Base-by-base conservation (phyloP, 208 protist genomes). In the Leishmania arabica region DNA sequence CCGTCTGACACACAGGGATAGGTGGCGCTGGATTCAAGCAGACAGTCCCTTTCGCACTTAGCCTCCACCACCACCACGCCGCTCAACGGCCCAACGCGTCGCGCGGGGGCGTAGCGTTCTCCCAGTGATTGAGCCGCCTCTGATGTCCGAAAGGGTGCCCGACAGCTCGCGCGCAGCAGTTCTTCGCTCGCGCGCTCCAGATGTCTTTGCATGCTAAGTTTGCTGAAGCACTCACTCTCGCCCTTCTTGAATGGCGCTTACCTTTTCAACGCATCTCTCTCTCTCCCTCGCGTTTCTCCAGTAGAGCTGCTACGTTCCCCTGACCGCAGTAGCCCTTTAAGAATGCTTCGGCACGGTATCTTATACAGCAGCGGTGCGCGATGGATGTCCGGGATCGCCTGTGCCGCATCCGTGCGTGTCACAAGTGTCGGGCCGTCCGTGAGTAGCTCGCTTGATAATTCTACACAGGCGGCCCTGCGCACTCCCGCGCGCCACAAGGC, bases 401-500 rank as follows among this genome's bases (percentile, higher is more conserved):
- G 15, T 42, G 9, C 51, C 34, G 72, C 72, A 54, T 42, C 72
- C 19, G 6, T 40, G 47, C 15, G 72, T 45, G 21, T 40, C 47
- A 37, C 6, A 27, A 7, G 70, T 56, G 47, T 5, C 11, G 15
- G 27, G 13, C 34, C n/a, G 51, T 58, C 31, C 4, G 69, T 73
- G 13, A 54, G 7, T 21, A 15, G 27, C 7, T 5, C 42, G 2
- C 69, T 73, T 15, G 9, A 54, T 53, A 2, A 31, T 13, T 73
- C 40, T 3, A 73, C 19, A 9, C 51, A 21, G 72, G 13, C 51
- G 7, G 77, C 83, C 4, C 31, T 83, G 53, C 24, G n/a, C 24
- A 53, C 65, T 3, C 37, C 78, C 0, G 42, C 65, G 21, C 84
- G 88, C 17, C 31, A 58, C 76, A 94, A 90, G 64, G 84, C 92